These are phyloP conservation scores for Circinella umbellata DNA, from an alignment of 371 early-diverging fungal species.

Conservation along the genomic window DNA sequence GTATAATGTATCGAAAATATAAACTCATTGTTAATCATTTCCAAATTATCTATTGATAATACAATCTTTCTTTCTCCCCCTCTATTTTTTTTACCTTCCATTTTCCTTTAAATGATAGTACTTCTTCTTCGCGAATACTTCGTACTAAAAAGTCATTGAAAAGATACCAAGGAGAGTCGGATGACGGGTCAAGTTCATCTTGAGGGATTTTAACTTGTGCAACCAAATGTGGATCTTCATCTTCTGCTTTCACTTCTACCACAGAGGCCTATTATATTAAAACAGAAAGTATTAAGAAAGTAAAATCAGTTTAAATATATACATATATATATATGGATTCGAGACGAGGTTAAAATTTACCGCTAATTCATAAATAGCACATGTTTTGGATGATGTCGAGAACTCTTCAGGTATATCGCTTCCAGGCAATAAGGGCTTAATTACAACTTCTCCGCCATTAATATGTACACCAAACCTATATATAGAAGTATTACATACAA, in stretches of 20 bases:
- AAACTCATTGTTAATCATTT: too few species aligned
- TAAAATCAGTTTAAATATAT: slow-evolving; percentile 1
- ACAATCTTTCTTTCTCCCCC: too few species aligned
- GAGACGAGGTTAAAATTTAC: slow-evolving; percentile 21
- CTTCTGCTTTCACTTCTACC: slow-evolving; percentile 65
- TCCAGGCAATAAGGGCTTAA: slow-evolving; percentile 48
- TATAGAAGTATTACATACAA: background rate
- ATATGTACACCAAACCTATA: slow-evolving; percentile 59
- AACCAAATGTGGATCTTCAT: slow-evolving; percentile 76
- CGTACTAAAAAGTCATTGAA: slow-evolving; percentile 96
- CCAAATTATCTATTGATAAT: too few species aligned
- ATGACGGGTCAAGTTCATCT: background rate
- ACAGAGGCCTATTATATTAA: slow-evolving; percentile 59
- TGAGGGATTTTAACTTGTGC: slow-evolving; percentile 58
- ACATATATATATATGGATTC: background rate
- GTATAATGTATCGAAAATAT: too few species aligned
- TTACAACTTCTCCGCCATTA: slow-evolving; percentile 44
- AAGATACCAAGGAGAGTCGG: slow-evolving; percentile 71
- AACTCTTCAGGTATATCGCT: slow-evolving; percentile 52
- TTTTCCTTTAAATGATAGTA: slow-evolving; percentile 63
- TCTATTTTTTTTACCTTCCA: slow-evolving; percentile 72
- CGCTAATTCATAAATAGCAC: slow-evolving; percentile 64
- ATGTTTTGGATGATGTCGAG: slow-evolving; percentile 36
- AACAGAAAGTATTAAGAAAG: background rate
- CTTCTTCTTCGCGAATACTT: slow-evolving; percentile 71